phyloP scores from a whole-genome alignment of 2,329 filamentous ascomycete genomes.

The Pyricularia pennisetigena region DNA sequence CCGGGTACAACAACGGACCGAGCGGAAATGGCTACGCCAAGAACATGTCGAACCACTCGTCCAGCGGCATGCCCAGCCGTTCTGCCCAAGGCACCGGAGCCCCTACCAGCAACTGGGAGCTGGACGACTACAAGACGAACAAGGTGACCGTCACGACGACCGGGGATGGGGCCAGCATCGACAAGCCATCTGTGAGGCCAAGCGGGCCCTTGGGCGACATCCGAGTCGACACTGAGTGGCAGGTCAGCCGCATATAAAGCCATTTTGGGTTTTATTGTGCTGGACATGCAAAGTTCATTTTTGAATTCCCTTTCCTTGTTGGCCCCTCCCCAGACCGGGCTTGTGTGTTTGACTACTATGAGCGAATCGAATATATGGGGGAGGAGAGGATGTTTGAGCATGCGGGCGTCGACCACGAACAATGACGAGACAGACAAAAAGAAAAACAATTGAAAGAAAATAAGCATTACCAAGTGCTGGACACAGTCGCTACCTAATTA shows the following conservation, averaged over 20 bases:
- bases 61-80: not conserved
- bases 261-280: not conserved
- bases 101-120: not conserved
- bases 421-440: not conserved
- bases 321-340: not conserved
- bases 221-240: not conserved
- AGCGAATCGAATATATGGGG: not conserved
- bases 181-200: not conserved
- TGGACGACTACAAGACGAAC: slow-evolving; percentile 1
- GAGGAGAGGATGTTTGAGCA: not conserved
- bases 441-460: not conserved
- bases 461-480: not conserved
- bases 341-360: not conserved
- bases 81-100: not conserved
- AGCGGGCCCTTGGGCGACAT: not conserved
- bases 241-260: not conserved
- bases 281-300: not conserved
- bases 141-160: not conserved
- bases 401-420: not conserved
- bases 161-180: not conserved
- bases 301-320: not conserved
- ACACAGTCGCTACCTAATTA: not conserved
- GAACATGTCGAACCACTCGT: not conserved
- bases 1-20: not conserved
- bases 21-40: not conserved